These are phyloP conservation scores for Nitzschia putrida DNA, from an alignment of 108 stramenopile genomes.

Conservation along the genomic window DNA sequence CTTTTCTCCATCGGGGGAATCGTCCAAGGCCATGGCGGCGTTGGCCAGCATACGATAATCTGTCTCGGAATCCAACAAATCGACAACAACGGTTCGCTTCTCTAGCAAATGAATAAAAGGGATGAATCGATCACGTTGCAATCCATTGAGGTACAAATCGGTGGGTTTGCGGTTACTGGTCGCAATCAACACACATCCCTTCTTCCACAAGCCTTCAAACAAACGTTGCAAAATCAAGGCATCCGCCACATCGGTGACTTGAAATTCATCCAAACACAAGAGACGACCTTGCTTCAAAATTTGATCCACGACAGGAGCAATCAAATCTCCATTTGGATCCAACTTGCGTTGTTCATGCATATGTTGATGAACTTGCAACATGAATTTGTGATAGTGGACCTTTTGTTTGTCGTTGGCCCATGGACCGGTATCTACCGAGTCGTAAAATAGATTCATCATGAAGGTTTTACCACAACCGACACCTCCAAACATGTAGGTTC, in stretches of 20 bases:
- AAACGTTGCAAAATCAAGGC: slow-evolving; percentile 78
- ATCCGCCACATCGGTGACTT: slow-evolving; percentile 92
- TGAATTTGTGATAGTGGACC: slow-evolving; percentile 98
- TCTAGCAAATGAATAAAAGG: slow-evolving; percentile 92
- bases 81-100: slow-evolving; percentile 59
- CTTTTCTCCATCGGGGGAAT: not conserved
- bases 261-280: slow-evolving; percentile 91
- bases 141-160: slow-evolving; percentile 92
- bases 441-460: slow-evolving; percentile 93
- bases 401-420: slow-evolving; percentile 72
- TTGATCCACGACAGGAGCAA: slow-evolving; percentile 59
- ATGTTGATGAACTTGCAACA: slow-evolving; percentile 85
- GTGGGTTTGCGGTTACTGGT: slow-evolving; percentile 92
- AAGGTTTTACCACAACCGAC: slow-evolving; percentile 98
- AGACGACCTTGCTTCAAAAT: slow-evolving; percentile 55
- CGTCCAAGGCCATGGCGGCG: not conserved
- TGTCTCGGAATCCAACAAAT: slow-evolving; percentile 77
- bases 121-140: slow-evolving; percentile 94
- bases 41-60: slow-evolving; percentile 78
- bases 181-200: slow-evolving; percentile 81
- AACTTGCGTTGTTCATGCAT: slow-evolving; percentile 67
- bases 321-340: slow-evolving; percentile 36
- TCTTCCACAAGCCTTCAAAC: slow-evolving; percentile 70
- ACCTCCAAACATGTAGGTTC: slow-evolving; percentile 89
- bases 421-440: slow-evolving; percentile 45